A percentile compares a stretch with the other conserved stretches of the same genome.
Conservation (phyloP, 192 early-diverging fungal species). For the Coemansia sp. region DNA sequence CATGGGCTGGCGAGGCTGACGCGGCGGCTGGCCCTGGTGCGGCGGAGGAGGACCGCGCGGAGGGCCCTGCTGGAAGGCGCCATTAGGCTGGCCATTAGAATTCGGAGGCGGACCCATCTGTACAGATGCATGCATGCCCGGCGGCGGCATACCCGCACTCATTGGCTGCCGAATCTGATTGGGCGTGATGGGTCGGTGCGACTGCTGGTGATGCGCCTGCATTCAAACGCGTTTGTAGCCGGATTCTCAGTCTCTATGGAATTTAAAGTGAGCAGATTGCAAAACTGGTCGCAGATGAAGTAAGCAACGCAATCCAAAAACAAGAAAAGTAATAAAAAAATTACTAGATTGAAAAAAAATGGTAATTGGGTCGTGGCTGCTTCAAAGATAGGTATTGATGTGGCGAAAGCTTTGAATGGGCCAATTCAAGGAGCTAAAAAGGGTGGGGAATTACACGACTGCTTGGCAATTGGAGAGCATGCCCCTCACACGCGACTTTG, state of each 20-base stretch:
- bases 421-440: not conserved
- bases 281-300: not conserved
- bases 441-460: no score
- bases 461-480: no score
- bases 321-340: no score
- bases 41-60: not conserved
- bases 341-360: no score
- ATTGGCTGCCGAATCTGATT: slow-evolving; percentile 37
- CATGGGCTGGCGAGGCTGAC: slow-evolving; percentile 31
- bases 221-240: slow-evolving; percentile 8
- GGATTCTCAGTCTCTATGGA: not conserved
- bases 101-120: slow-evolving; percentile 31
- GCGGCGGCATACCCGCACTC: slow-evolving; percentile 39
- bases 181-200: slow-evolving; percentile 41
- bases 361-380: no score
- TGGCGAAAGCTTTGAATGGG: not conserved
- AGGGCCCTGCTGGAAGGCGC: slow-evolving; percentile 31
- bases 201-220: slow-evolving; percentile 50
- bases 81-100: slow-evolving; percentile 29
- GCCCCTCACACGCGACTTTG: no score
- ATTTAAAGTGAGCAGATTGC: no score
- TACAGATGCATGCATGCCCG: slow-evolving; percentile 32
- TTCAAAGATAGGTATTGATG: no score
- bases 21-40: slow-evolving; percentile 26
- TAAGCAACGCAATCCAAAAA: not conserved